phyloP scores from a whole-genome alignment of 768 basidiomycete species.

The Holtermannia corniformis region DNA sequence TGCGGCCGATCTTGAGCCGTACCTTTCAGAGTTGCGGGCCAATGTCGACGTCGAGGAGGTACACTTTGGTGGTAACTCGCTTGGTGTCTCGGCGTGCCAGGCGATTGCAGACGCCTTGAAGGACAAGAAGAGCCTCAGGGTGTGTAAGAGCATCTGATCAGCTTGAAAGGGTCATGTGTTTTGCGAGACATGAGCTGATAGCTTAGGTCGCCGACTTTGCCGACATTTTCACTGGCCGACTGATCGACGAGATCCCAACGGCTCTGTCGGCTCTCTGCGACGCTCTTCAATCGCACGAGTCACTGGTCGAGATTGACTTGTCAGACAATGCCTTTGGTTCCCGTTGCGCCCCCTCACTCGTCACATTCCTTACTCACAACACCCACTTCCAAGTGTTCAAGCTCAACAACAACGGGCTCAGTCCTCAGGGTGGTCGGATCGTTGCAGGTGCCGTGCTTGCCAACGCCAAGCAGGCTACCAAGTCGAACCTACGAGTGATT shows the following conservation, averaged over 20 bases:
- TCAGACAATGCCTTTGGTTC: slow-evolving; percentile 96
- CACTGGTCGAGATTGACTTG: slow-evolving; percentile 78
- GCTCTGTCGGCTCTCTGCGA: slow-evolving; percentile 83
- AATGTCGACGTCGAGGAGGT: slow-evolving; percentile 70
- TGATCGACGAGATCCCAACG: slow-evolving; percentile 87
- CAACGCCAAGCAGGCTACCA: slow-evolving; percentile 62
- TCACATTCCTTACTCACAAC: slow-evolving; percentile 75
- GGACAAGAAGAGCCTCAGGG: slow-evolving; percentile 61
- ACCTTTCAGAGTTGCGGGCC: slow-evolving; percentile 47
- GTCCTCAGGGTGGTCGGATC: slow-evolving; percentile 73
- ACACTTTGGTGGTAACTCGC: slow-evolving; percentile 85
- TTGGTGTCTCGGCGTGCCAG: slow-evolving; percentile 80
- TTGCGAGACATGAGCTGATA: background rate
- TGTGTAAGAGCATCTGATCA: slow-evolving; percentile 39
- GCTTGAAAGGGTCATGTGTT: background rate
- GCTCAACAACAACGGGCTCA: slow-evolving; percentile 94
- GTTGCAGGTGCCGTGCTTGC: slow-evolving; percentile 74
- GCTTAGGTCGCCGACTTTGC: slow-evolving; percentile 83
- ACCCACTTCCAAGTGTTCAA: slow-evolving; percentile 71
- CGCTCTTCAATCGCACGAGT: slow-evolving; percentile 66
- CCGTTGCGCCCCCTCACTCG: slow-evolving; percentile 86
- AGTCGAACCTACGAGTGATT: slow-evolving; percentile 63
- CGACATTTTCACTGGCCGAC: slow-evolving; percentile 94
- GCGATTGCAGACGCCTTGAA: slow-evolving; percentile 71
- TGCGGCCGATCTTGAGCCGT: slow-evolving; percentile 62